Base-by-base conservation (phyloP, 2,329 filamentous ascomycete species). In the Rutstroemia sp. region DNA sequence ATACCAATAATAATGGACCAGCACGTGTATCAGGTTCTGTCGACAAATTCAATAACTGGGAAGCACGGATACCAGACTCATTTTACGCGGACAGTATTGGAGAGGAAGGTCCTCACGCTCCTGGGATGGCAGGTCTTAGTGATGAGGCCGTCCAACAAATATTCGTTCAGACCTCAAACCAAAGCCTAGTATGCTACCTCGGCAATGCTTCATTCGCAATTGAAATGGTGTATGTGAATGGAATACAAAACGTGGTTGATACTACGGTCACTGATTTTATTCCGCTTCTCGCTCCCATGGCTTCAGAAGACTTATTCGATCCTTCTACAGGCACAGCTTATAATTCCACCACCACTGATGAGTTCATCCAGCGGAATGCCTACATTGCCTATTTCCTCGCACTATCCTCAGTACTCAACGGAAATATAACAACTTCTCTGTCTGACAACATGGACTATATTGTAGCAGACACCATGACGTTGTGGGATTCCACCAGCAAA, bases 161-260 rank as follows among this genome's bases (percentile, higher is more conserved):
- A 3, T 58, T 48, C 51, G 37, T 62, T 12, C 54, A 59, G 38
- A 61, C 59, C 10, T 37, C 59, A 5, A 49, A 54, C 12, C 38
- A 48, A 17, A 39, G 25, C 19, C 30, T 59, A 10, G 50, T 61
- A 9, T 62, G 60, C 48, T 48, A 38, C 17, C 16, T 59, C 30
- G 50, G 53, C n/a, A 63, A 63, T 37, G 52, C 59, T n/a, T 57
- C 61, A 10, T 63, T 54, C 52, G 51, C 56, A 4, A 46, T 62
- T 19, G 58, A 50, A 12, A 52, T 50, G 27, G 47, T 58, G 19
- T 61, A 37, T 42, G 16, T n/a, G 8, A 42, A 42, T 16, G 39
- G 39, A 17, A 42, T 42, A 42, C 39, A 42, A 42, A 42, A 42
- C 39, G 12, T 16, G 19, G 39, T 42, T 41, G n/a, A 17, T 41